Conservation (phyloP, 805 yeast genomes). For the Clavispora asparagi region DNA sequence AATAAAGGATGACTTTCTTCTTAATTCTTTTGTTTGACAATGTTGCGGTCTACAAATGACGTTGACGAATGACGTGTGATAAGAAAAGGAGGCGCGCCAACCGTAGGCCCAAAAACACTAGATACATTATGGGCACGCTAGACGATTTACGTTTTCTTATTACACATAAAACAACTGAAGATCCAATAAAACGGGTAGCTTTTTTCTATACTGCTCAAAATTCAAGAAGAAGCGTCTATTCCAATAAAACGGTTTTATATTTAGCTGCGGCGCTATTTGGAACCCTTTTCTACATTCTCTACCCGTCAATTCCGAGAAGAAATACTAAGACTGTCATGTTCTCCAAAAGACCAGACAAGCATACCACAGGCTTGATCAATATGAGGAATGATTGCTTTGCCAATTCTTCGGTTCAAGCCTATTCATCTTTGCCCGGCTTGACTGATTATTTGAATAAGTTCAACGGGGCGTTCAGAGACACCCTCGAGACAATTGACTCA, state of each 20-base stretch:
- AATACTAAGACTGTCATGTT: slow-evolving; percentile 22
- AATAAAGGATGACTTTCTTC: too few species aligned
- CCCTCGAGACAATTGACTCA: slow-evolving; percentile 14
- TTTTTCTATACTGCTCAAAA: neutral
- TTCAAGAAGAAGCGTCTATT: neutral
- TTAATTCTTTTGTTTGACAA: too few species aligned
- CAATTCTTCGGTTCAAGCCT: slow-evolving; percentile 80
- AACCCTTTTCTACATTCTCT: neutral
- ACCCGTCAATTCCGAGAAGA: neutral
- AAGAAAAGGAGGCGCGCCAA: neutral
- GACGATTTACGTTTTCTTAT: neutral
- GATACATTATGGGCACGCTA: neutral
- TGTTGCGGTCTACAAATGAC: too few species aligned
- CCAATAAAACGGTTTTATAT: neutral
- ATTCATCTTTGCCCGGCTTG: slow-evolving; percentile 56
- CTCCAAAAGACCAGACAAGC: slow-evolving; percentile 59
- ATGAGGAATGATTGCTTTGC: slow-evolving; percentile 89
- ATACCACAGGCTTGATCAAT: slow-evolving; percentile 80
- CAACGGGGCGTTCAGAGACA: slow-evolving; percentile 21
- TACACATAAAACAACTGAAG: neutral
- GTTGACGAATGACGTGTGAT: neutral
- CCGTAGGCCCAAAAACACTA: neutral
- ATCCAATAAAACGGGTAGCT: neutral
- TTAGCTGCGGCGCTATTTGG: neutral
- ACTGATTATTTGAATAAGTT: slow-evolving; percentile 50